Conservation (phyloP, 768 basidiomycete species). For the Tephrocybe rancida region DNA sequence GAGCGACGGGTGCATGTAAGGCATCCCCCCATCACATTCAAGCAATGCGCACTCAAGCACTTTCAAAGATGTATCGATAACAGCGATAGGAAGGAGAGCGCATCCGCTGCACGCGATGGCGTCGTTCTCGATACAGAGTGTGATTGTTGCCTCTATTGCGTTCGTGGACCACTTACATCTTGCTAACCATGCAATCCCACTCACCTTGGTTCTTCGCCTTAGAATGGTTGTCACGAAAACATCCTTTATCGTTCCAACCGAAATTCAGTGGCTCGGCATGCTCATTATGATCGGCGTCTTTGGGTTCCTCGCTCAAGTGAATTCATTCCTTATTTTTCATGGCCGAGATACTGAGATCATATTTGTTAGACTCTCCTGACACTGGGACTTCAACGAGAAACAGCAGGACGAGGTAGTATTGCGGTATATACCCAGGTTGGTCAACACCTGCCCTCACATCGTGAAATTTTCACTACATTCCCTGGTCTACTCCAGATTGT, state of each 20-base stretch:
- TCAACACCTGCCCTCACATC: neutral
- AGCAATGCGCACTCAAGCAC: neutral
- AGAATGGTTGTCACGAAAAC: slow-evolving; percentile 47
- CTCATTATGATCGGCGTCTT: slow-evolving; percentile 53
- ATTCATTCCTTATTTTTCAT: slow-evolving; percentile 39
- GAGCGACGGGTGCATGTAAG: slow-evolving; percentile 71
- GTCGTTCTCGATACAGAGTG: slow-evolving; percentile 64
- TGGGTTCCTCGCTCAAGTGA: slow-evolving; percentile 57
- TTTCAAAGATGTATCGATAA: slow-evolving; percentile 23
- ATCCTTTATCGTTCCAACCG: slow-evolving; percentile 47
- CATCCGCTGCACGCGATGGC: slow-evolving; percentile 73
- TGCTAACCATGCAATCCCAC: neutral
- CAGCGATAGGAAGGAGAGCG: slow-evolving; percentile 76
- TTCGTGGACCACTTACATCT: slow-evolving; percentile 25
- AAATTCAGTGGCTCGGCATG: slow-evolving; percentile 45
- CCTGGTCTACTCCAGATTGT: slow-evolving; percentile 49
- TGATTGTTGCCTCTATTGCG: slow-evolving; percentile 38
- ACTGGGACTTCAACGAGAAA: slow-evolving; percentile 52
- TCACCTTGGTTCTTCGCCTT: neutral
- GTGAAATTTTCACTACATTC: neutral
- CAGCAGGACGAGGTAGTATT: slow-evolving; percentile 54
- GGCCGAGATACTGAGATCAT: neutral
- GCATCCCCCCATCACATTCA: neutral
- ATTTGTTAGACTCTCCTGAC: slow-evolving; percentile 50
- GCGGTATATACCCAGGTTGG: slow-evolving; percentile 47